Conservation (phyloP, 768 basidiomycete species). For the Russula griseocarnosa region DNA sequence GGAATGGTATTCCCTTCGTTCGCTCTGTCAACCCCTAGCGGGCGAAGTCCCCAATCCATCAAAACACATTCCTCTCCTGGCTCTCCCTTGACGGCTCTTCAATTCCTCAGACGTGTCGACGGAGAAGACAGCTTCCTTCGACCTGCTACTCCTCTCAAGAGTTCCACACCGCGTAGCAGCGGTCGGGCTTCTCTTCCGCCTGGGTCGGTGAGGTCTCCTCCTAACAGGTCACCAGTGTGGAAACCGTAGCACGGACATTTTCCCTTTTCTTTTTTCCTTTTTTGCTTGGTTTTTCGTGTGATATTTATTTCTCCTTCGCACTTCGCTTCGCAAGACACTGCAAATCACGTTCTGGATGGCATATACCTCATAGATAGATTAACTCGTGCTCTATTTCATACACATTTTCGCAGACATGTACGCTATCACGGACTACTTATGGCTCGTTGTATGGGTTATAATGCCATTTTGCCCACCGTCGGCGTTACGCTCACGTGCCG, state of each 20-base stretch:
- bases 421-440: constrained; percentile 11
- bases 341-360: constrained; percentile 10
- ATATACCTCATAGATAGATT: constrained; percentile 21
- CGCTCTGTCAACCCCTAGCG: constrained; percentile 48
- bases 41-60: constrained; percentile 43
- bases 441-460: constrained; percentile 10
- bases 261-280: too few relatives aligned
- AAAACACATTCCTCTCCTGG: constrained; percentile 58
- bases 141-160: constrained; percentile 63
- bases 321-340: constrained; percentile 2
- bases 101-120: constrained; percentile 81
- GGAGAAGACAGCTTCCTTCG: constrained; percentile 49
- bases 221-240: constrained; percentile 25
- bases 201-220: constrained; percentile 15
- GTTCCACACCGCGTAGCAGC: constrained; percentile 8
- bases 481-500: constrained; percentile 13
- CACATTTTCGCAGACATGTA: constrained; percentile 20
- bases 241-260: constrained; percentile 20
- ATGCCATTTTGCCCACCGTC: neutral
- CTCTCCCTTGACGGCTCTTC: constrained; percentile 76
- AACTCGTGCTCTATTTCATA: constrained; percentile 17
- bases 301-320: constrained; percentile 9
- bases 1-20: constrained; percentile 55
- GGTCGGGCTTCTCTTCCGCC: constrained; percentile 14
- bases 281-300: neutral